phyloP scores from a whole-genome alignment of 1,284 basidiomycete species.

The Mycena citricolor region DNA sequence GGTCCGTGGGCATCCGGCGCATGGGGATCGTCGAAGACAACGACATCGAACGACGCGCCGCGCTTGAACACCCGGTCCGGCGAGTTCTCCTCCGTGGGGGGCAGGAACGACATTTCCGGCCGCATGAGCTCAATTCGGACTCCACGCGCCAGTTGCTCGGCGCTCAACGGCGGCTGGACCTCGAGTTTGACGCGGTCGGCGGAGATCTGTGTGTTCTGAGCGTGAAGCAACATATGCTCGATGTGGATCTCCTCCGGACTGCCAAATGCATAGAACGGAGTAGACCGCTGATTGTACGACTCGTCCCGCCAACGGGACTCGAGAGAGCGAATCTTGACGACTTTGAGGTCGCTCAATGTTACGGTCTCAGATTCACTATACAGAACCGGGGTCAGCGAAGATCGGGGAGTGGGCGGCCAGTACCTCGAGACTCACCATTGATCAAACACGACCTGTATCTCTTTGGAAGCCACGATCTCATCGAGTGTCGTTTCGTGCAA shows the following conservation, averaged over 20 bases:
- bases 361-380: too few species aligned
- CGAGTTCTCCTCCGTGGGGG: conserved; percentile 23
- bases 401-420: too few species aligned
- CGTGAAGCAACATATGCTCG: conserved; percentile 39
- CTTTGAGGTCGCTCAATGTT: too few species aligned
- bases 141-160: too few species aligned
- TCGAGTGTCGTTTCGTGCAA: too few species aligned
- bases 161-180: too few species aligned
- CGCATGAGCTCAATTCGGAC: conserved; percentile 22
- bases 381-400: too few species aligned
- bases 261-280: conserved; percentile 46
- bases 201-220: conserved; percentile 42
- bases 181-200: conserved; percentile 31
- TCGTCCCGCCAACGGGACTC: conserved; percentile 28
- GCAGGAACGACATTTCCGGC: conserved; percentile 31
- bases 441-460: too few species aligned
- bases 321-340: conserved; percentile 33
- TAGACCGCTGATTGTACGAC: conserved; percentile 31
- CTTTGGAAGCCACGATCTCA: too few species aligned
- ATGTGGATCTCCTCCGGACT: conserved; percentile 34
- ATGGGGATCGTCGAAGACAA: conserved; percentile 23
- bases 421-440: too few species aligned
- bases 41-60: conserved; percentile 22
- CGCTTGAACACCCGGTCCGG: conserved; percentile 30
- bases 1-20: conserved; percentile 24